Base-by-base conservation (phyloP, 345 rosid genomes). In the Corchorus olitorius region DNA sequence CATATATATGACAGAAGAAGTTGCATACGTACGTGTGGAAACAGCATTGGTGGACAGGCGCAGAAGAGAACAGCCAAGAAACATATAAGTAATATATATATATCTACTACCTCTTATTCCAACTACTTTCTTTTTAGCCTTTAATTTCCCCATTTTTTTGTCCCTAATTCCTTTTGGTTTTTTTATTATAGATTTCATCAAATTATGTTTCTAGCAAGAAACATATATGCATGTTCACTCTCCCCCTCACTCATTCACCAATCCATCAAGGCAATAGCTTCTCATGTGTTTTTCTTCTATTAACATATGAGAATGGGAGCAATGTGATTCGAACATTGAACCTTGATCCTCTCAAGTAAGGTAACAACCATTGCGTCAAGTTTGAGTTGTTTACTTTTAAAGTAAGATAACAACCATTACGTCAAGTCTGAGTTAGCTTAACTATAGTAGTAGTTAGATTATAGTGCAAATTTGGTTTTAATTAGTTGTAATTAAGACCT, bases 11-110 rank as follows among this genome's bases (percentile, higher is more conserved):
- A 60, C 39, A 79, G 37, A 71, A 52, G 71, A 65, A 80, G 59
- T 35, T 75, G 50, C 56, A 52, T 27, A 27, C 27, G 27, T 20
- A 46, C 65, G 39, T 41, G 76, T 70, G 56, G 19, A 76, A 61
- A 43, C 50, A 68, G 46, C 59, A 54, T n/a, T 46, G 82, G 82
- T 34, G 49, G 70, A 67, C 50, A 73, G 2, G 41, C n/a, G 41
- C 70, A 76, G 41, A 73, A 73, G 64, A 61, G 64, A 61, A 77
- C 70, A 65, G 48, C 65, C 50, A 79, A 73, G 50, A 13, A 54
- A 59, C 59, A 54, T 77, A 53, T 76, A 82, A 39, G 43, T 27
- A 27, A 27, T 27, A 27, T 39, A 4, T 39, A 4, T 52, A 45
- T 17, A 69, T 63, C 63, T 45, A 15, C 69, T 62, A 70, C 66